phyloP scores from a whole-genome alignment of 2,329 filamentous ascomycete genomes.

The Paraconiothyrium sp. region DNA sequence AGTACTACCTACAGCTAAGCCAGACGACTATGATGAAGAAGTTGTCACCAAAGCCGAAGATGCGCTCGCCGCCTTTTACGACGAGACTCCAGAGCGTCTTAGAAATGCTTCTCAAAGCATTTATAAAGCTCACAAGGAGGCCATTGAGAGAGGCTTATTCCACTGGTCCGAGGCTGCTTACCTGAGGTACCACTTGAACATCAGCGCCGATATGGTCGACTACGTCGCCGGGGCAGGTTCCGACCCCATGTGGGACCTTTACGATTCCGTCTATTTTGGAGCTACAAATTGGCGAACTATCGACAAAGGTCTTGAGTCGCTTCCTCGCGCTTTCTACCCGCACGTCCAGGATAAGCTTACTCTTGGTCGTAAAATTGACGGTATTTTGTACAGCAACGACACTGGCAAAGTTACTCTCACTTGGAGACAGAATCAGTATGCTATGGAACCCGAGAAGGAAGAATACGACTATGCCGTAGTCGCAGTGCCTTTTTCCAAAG shows the following conservation, averaged over 20 bases:
- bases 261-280: slow-evolving; percentile 65
- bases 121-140: slow-evolving; percentile 64
- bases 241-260: slow-evolving; percentile 64
- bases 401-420: slow-evolving; percentile 66
- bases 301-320: slow-evolving; percentile 66
- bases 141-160: slow-evolving; percentile 65
- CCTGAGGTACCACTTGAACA: slow-evolving; percentile 66
- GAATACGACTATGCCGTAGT: slow-evolving; percentile 75
- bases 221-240: slow-evolving; percentile 45
- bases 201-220: slow-evolving; percentile 64
- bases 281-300: slow-evolving; percentile 72
- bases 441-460: slow-evolving; percentile 55
- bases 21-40: slow-evolving; percentile 27
- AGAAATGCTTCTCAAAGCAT: slow-evolving; percentile 58
- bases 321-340: slow-evolving; percentile 71
- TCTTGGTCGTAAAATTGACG: slow-evolving; percentile 66
- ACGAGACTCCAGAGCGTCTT: slow-evolving; percentile 30
- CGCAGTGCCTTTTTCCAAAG: slow-evolving; percentile 70
- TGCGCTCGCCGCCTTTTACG: slow-evolving; percentile 30
- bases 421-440: slow-evolving; percentile 62
- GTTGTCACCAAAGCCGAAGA: slow-evolving; percentile 31
- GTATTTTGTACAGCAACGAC: slow-evolving; percentile 62
- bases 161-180: slow-evolving; percentile 73
- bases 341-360: slow-evolving; percentile 66
- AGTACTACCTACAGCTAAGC: not conserved